Evolutionary conservation across 2,329 filamentous ascomycete genomes (phyloP).

Genomic region (Sporothrix variecibatus): DNA sequence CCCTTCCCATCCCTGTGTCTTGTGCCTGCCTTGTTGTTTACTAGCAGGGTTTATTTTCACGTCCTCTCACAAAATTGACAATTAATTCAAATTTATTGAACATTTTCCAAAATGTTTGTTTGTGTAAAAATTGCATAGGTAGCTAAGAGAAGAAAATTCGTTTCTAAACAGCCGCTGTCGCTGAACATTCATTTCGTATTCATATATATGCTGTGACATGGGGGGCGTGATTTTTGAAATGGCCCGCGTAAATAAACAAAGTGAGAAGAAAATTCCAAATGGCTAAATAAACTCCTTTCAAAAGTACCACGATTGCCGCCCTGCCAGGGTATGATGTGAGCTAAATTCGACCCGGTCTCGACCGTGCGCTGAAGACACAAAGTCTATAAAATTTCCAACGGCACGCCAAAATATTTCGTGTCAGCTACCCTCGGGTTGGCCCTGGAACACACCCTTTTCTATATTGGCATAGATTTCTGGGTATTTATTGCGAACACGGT

Average conservation of each 20-base stretch:
- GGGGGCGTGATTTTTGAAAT: neutral
- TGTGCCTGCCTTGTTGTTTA: conserved; percentile 6
- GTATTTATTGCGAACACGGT: conserved; percentile 65
- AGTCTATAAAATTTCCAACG: neutral
- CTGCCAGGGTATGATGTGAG: neutral
- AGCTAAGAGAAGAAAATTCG: neutral
- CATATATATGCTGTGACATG: conserved; percentile 2
- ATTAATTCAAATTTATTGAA: neutral
- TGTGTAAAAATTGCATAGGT: neutral
- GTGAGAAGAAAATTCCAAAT: neutral
- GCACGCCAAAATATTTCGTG: neutral
- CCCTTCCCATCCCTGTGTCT: neutral
- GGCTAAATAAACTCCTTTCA: conserved; percentile 3
- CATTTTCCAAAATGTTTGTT: too few relatives aligned
- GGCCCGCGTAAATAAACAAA: neutral
- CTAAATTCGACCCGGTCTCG: neutral
- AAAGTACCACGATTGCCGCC: neutral
- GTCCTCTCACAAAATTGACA: neutral
- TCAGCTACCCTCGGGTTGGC: conserved; percentile 40
- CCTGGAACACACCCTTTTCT: conserved; percentile 55
- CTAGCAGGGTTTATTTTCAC: conserved; percentile 2
- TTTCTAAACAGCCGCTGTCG: neutral
- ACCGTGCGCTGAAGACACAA: neutral
- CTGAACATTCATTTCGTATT: neutral
- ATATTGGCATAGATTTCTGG: conserved; percentile 59